Evolutionary conservation across 805 yeast genomes (phyloP).

Genomic region (Spathaspora gorwiae): DNA sequence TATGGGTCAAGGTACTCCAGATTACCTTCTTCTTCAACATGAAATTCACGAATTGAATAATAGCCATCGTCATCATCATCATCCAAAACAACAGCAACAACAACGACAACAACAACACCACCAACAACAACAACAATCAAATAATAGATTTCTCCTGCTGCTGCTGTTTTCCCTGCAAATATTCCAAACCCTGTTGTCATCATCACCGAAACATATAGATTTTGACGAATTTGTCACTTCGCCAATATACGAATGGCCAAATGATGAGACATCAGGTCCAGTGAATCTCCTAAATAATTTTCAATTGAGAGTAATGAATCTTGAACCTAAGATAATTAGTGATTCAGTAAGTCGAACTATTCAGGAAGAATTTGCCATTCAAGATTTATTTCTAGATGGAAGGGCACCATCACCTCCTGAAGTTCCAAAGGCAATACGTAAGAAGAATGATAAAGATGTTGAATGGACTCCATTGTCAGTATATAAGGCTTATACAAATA

Average conservation of each 20-base stretch:
- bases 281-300: constrained; percentile 4
- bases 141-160: not conserved
- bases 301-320: constrained; percentile 2
- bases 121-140: not conserved
- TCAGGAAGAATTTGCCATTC: constrained; percentile 10
- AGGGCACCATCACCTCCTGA: constrained; percentile 5
- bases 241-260: constrained; percentile 10
- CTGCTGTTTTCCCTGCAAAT: constrained; percentile 1
- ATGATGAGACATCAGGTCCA: constrained; percentile 6
- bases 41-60: constrained; percentile 1
- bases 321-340: constrained; percentile 7
- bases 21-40: constrained; percentile 1
- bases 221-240: constrained; percentile 5
- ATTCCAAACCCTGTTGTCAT: constrained; percentile 1
- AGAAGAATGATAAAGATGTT: constrained; percentile 8
- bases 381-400: constrained; percentile 5
- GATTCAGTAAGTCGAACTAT: constrained; percentile 8
- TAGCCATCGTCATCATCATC: constrained; percentile 1
- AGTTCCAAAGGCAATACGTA: constrained; percentile 3
- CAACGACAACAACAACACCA: not conserved
- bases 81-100: not conserved
- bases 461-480: constrained; percentile 31
- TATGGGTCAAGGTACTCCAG: constrained; percentile 2
- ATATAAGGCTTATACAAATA: constrained; percentile 28
- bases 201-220: not conserved